These are phyloP conservation scores for Glaciozyma martinii DNA, from an alignment of 768 basidiomycete genomes.

Conservation along the genomic window DNA sequence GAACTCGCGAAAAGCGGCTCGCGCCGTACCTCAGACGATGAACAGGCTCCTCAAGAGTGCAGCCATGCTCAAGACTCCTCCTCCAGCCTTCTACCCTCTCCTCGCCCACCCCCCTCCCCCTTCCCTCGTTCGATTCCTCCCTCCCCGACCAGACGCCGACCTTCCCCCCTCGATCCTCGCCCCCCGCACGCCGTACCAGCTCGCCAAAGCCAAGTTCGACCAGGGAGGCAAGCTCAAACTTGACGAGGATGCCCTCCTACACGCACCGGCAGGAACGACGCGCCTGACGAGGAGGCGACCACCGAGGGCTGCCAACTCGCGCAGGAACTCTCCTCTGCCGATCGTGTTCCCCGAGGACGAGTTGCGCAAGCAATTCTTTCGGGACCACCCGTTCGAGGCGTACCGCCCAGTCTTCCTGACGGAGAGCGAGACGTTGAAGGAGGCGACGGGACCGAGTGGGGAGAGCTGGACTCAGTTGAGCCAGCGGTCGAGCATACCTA, in stretches of 20 bases:
- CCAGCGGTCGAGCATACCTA: conserved; percentile 73
- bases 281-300: conserved; percentile 6
- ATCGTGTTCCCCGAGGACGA: conserved; percentile 76
- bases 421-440: conserved; percentile 48
- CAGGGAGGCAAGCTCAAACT: conserved; percentile 4
- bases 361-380: conserved; percentile 81
- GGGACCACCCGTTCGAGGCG: conserved; percentile 92
- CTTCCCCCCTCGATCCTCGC: background rate
- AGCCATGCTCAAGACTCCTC: conserved; percentile 20
- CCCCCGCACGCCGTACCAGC: background rate
- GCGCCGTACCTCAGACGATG: conserved; percentile 9
- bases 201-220: conserved; percentile 13
- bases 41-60: conserved; percentile 18
- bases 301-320: conserved; percentile 6
- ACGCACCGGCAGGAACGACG: background rate
- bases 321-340: conserved; percentile 43
- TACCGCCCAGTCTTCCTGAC: conserved; percentile 69
- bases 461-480: conserved; percentile 64
- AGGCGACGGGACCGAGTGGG: conserved; percentile 52
- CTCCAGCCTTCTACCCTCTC: conserved; percentile 23
- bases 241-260: conserved; percentile 3
- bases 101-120: conserved; percentile 26
- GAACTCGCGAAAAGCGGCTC: conserved; percentile 21
- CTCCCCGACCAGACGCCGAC: conserved; percentile 9
- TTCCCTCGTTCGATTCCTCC: conserved; percentile 24